Evolutionary conservation across 805 yeast species (phyloP).

Genomic region (Candida nanaspora): DNA sequence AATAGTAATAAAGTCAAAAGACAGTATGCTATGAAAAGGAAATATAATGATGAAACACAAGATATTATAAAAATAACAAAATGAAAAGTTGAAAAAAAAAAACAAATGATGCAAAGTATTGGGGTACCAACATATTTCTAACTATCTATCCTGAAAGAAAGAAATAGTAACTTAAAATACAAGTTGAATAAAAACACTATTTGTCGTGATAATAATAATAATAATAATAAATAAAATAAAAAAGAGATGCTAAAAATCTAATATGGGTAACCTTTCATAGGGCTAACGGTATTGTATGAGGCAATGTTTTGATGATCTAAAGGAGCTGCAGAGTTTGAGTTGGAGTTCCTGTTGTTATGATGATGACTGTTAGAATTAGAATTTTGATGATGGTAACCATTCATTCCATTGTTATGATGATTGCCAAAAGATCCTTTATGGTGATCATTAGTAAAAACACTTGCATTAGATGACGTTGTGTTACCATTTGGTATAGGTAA

Average conservation of each 20-base stretch:
- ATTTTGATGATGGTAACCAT: not conserved
- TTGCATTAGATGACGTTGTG: too few species aligned
- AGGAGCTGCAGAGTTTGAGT: too few species aligned
- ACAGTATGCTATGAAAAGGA: too few species aligned
- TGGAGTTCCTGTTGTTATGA: too few species aligned
- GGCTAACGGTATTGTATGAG: conserved; percentile 1
- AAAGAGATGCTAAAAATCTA: not conserved
- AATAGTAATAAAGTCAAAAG: not conserved
- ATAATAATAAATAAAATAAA: not conserved
- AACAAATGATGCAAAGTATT: too few species aligned
- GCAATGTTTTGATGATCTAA: not conserved
- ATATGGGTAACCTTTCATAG: conserved; percentile 7
- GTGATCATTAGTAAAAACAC: not conserved
- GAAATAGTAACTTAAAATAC: too few species aligned
- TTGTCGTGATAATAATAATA: not conserved
- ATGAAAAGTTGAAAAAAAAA: too few species aligned
- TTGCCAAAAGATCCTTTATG: too few species aligned
- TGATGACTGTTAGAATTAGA: not conserved
- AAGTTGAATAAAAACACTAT: not conserved
- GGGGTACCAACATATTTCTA: too few species aligned
- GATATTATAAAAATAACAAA: too few species aligned
- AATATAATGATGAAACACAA: too few species aligned
- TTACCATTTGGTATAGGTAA: conserved; percentile 1
- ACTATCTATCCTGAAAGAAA: too few species aligned
- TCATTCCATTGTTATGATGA: not conserved